Evolutionary conservation across 2,329 filamentous ascomycete genomes (phyloP).

Genomic region (Xylariaceae sp.): DNA sequence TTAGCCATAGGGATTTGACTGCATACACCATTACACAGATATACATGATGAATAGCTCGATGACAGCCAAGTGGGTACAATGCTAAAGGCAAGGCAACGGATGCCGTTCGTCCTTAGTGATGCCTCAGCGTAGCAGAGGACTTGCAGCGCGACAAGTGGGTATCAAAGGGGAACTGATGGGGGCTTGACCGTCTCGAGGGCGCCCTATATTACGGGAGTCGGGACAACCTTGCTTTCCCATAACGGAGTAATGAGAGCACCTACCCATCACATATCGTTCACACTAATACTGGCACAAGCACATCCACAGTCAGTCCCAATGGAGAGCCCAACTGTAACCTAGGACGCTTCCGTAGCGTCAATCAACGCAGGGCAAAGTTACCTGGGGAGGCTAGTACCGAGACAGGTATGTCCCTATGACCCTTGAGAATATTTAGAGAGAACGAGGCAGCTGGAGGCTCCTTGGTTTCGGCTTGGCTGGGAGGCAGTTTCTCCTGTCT

Average conservation of each 20-base stretch:
- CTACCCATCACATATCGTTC: slow-evolving; percentile 31
- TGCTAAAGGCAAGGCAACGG: background rate
- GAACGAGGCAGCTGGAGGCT: slow-evolving; percentile 5
- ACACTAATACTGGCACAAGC: slow-evolving; percentile 19
- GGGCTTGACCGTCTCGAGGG: background rate
- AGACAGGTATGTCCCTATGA: background rate
- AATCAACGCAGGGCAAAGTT: slow-evolving; percentile 7
- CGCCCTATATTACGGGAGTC: background rate
- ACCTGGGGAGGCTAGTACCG: background rate
- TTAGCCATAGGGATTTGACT: slow-evolving; percentile 31
- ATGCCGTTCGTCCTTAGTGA: background rate
- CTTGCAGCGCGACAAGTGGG: slow-evolving; percentile 1
- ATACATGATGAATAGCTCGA: slow-evolving; percentile 20
- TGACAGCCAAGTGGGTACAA: slow-evolving; percentile 2
- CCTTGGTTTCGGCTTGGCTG: slow-evolving; percentile 6
- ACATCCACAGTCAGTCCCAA: slow-evolving; percentile 10
- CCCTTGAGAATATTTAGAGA: background rate
- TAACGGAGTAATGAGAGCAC: slow-evolving; percentile 14
- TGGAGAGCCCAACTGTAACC: slow-evolving; percentile 22
- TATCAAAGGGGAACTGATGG: background rate
- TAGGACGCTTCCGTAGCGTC: slow-evolving; percentile 7
- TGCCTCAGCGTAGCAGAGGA: slow-evolving; percentile 1
- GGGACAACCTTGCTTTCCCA: background rate
- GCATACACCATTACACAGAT: slow-evolving; percentile 18
- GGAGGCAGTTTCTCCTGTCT: slow-evolving; percentile 18